Base-by-base conservation (phyloP, 495 filamentous ascomycete species). In the Cryomyces minteri region DNA sequence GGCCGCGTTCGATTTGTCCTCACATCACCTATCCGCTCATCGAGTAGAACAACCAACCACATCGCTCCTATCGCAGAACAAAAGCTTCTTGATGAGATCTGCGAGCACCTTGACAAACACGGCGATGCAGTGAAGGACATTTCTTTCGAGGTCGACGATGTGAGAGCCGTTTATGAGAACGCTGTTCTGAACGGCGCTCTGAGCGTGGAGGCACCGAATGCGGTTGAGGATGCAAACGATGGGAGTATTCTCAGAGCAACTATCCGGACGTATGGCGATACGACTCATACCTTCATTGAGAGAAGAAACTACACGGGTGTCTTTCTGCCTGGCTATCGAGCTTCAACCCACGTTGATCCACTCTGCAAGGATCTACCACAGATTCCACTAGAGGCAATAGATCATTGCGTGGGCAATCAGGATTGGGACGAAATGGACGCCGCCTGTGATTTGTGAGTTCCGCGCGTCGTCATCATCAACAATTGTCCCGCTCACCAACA, bases 371-470 rank as follows among this genome's bases (percentile, higher is more conserved):
- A 66, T 34, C 50, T 76, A 43, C 85, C 86, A 0, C 45, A 58
- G 12, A 69, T 93, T n/a, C 55, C 64, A 4, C 67, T 94, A 25
- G 69, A 70, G 44, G 70, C 70, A 47, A 82, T 94, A 58, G 87
- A 94, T 64, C 87, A 94, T 63, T 94, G 87, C 60, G 87, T 94
- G 48, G 87, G 87, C 39, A 94, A 94, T 61, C 86, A 94, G 62
- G 76, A 80, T 62, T 94, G 88, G 86, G 69, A 77, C 59, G 73
- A 82, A 59, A 88, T 95, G 84, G 79, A 80, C 29, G 69, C 72
- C 32, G 76, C 80, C 31, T 94, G 88, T 63, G 79, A 77, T 18
- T 52, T 25, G 18, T 25, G 18, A 25, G 18, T 25, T 25, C 18
- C 18, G 18, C 48, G 28, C 39, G 1, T 25, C 18, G 18, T 25